A percentile compares a stretch with the other conserved stretches of the same genome.
These are phyloP conservation scores for Colletotrichum truncatum DNA, from an alignment of 2,329 filamentous ascomycete genomes.

Conservation along the genomic window DNA sequence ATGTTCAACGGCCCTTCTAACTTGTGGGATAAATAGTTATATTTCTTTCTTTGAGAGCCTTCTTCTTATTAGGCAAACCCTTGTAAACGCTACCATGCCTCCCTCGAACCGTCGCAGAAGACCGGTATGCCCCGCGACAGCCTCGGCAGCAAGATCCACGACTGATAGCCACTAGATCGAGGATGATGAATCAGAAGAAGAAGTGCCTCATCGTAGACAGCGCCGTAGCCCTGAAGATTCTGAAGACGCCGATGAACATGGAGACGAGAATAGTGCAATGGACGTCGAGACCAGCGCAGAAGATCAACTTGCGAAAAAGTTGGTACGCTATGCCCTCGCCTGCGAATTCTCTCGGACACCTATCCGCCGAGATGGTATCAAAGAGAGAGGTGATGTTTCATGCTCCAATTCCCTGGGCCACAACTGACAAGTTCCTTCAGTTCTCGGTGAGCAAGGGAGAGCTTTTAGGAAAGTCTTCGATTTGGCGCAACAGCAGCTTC, in stretches of 20 bases:
- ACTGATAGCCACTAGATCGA: slow-evolving; percentile 33
- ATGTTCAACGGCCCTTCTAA: no score
- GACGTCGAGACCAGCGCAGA: slow-evolving; percentile 48
- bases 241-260: slow-evolving; percentile 42
- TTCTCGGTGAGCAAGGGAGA: slow-evolving; percentile 75
- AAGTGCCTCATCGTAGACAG: slow-evolving; percentile 42
- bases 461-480: slow-evolving; percentile 83
- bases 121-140: slow-evolving; percentile 36
- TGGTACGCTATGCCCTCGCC: slow-evolving; percentile 74
- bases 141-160: not conserved
- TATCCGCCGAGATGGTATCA: slow-evolving; percentile 70
- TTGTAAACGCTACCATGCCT: slow-evolving; percentile 40
- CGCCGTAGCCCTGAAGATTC: slow-evolving; percentile 39
- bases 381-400: slow-evolving; percentile 63
- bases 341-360: slow-evolving; percentile 71
- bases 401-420: not conserved
- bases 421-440: slow-evolving; percentile 46
- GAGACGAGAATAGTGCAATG: slow-evolving; percentile 49
- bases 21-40: no score
- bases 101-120: slow-evolving; percentile 42
- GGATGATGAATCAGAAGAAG: slow-evolving; percentile 42
- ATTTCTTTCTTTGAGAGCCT: no score
- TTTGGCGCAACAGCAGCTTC: slow-evolving; percentile 77
- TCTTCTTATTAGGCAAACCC: no score
- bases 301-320: slow-evolving; percentile 67